These are phyloP conservation scores for Kurtzmaniella quercitrusa DNA, from an alignment of 1,139 yeast species.

Conservation along the genomic window DNA sequence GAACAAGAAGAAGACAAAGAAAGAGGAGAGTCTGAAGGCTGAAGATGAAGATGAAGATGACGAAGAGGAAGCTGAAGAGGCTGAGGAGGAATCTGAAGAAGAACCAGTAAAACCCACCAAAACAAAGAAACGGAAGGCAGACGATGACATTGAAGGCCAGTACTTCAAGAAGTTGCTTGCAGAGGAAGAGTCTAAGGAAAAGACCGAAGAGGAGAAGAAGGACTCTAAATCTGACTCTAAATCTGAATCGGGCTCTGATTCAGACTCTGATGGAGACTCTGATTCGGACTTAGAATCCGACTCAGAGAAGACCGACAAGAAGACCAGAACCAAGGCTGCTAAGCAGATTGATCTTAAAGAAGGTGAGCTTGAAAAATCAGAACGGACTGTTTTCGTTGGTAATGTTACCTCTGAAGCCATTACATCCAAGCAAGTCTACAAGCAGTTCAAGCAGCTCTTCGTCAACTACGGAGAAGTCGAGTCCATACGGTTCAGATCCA, in stretches of 20 bases:
- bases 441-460: slow-evolving; percentile 62
- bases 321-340: slow-evolving; percentile 18
- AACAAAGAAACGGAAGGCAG: slow-evolving; percentile 20
- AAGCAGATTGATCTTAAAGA: slow-evolving; percentile 51
- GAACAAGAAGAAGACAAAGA: slow-evolving; percentile 12
- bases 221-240: slow-evolving; percentile 8
- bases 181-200: slow-evolving; percentile 15
- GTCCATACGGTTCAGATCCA: slow-evolving; percentile 85
- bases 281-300: slow-evolving; percentile 11
- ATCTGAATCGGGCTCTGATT: slow-evolving; percentile 6
- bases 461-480: slow-evolving; percentile 55
- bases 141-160: slow-evolving; percentile 45
- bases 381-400: slow-evolving; percentile 85
- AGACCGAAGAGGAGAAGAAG: slow-evolving; percentile 6
- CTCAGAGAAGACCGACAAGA: slow-evolving; percentile 10
- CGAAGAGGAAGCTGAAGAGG: slow-evolving; percentile 11
- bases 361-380: slow-evolving; percentile 76
- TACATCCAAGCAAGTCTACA: slow-evolving; percentile 57
- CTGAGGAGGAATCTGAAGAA: no score
- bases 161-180: slow-evolving; percentile 40
- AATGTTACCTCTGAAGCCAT: slow-evolving; percentile 69
- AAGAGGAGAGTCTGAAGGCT: neutral
- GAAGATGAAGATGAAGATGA: slow-evolving; percentile 13
- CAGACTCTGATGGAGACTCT: slow-evolving; percentile 12
- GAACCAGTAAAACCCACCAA: slow-evolving; percentile 13